Evolutionary conservation across 805 yeast genomes (phyloP).

Genomic region (Scheffersomyces coipomensis): DNA sequence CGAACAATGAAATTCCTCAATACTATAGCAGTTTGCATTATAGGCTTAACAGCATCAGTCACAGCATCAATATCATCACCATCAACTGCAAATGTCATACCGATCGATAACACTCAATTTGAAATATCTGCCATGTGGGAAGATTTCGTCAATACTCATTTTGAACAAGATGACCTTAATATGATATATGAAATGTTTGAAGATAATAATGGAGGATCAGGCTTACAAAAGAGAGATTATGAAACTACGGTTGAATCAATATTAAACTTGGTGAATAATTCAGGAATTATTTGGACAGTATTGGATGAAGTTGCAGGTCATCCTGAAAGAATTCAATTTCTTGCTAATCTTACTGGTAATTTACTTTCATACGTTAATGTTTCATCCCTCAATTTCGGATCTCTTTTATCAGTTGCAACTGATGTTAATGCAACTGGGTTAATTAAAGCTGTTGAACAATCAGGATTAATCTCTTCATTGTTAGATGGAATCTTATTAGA

Average conservation of each 20-base stretch:
- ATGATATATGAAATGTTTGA: conserved; percentile 7
- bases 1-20: background rate
- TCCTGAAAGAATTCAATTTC: conserved; percentile 21
- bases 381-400: conserved; percentile 2
- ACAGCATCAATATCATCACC: conserved; percentile 7
- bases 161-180: conserved; percentile 7
- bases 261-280: conserved; percentile 23
- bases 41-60: conserved; percentile 2
- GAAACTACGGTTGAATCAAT: conserved; percentile 21
- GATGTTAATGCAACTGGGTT: conserved; percentile 20
- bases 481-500: conserved; percentile 40
- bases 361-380: conserved; percentile 9
- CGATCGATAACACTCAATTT: conserved; percentile 16
- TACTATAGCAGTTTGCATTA: background rate
- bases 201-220: background rate
- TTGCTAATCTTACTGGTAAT: conserved; percentile 32
- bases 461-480: conserved; percentile 33
- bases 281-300: conserved; percentile 33
- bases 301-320: conserved; percentile 34
- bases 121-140: conserved; percentile 14
- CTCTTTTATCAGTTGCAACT: conserved; percentile 4
- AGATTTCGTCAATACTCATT: conserved; percentile 8
- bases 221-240: conserved; percentile 8
- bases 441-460: conserved; percentile 20
- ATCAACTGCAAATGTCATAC: conserved; percentile 16